These are phyloP conservation scores for Aspergillus thermomutatus DNA, from an alignment of 2,329 filamentous ascomycete genomes.

Conservation along the genomic window DNA sequence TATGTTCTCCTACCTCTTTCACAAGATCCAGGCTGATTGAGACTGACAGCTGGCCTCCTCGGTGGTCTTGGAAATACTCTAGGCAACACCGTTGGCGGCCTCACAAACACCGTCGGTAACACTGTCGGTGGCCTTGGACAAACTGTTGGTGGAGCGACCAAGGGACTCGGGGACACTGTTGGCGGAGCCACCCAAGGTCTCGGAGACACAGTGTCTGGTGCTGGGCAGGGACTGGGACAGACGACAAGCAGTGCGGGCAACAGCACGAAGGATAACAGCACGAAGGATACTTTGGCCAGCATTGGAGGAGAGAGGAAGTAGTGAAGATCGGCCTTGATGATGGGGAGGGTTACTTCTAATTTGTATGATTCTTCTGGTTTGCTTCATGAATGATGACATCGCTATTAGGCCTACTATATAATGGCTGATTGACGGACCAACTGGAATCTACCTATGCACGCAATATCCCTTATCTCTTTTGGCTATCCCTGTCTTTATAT, in stretches of 20 bases:
- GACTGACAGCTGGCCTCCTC: conserved; percentile 19
- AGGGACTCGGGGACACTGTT: conserved; percentile 26
- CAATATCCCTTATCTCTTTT: neutral
- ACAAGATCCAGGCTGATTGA: neutral
- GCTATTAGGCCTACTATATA: too few species aligned
- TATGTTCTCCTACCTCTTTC: neutral
- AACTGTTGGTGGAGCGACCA: conserved; percentile 34
- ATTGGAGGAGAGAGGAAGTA: neutral
- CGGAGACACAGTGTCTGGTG: conserved; percentile 19
- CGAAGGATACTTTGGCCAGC: neutral
- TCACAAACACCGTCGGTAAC: conserved; percentile 29
- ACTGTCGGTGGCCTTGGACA: conserved; percentile 28
- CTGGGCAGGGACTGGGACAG: neutral
- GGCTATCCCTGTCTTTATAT: neutral
- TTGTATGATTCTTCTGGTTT: neutral
- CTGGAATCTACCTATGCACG: neutral
- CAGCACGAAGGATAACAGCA: neutral
- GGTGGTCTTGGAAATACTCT: conserved; percentile 26
- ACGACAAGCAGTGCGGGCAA: neutral
- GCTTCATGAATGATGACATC: neutral
- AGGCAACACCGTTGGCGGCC: conserved; percentile 30
- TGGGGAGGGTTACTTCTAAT: neutral
- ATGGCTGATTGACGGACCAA: neutral
- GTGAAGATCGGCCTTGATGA: neutral
- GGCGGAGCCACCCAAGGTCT: conserved; percentile 27